These are phyloP conservation scores for Ascoidea asiatica DNA, from an alignment of 805 yeast species.

Conservation along the genomic window DNA sequence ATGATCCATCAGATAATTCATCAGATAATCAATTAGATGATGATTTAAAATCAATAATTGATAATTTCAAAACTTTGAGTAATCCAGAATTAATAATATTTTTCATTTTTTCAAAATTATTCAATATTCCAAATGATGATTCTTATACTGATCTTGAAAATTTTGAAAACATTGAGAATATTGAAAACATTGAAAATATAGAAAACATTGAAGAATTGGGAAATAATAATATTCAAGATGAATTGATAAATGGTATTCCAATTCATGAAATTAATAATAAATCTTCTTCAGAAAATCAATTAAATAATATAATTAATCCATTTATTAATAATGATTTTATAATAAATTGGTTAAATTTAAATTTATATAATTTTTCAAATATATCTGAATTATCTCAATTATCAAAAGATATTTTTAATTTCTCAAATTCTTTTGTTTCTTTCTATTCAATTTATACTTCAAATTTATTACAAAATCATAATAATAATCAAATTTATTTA, in stretches of 20 bases:
- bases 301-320: neutral
- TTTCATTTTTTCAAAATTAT: constrained; percentile 5
- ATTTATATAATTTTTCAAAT: constrained; percentile 1
- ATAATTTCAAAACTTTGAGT: no score
- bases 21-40: no score
- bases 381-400: neutral
- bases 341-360: constrained; percentile 2
- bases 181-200: neutral
- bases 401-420: no score
- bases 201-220: neutral
- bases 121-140: neutral
- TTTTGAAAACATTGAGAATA: neutral
- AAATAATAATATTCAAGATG: neutral
- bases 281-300: constrained; percentile 4
- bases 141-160: neutral
- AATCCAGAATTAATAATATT: constrained; percentile 5
- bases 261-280: constrained; percentile 2
- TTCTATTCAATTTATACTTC: neutral
- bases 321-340: constrained; percentile 3
- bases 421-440: neutral
- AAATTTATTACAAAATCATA: neutral
- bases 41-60: no score
- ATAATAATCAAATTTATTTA: neutral
- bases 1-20: no score
- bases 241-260: neutral